phyloP scores from a whole-genome alignment of 2,329 filamentous ascomycete species.

The Paracamarosporium sp. region DNA sequence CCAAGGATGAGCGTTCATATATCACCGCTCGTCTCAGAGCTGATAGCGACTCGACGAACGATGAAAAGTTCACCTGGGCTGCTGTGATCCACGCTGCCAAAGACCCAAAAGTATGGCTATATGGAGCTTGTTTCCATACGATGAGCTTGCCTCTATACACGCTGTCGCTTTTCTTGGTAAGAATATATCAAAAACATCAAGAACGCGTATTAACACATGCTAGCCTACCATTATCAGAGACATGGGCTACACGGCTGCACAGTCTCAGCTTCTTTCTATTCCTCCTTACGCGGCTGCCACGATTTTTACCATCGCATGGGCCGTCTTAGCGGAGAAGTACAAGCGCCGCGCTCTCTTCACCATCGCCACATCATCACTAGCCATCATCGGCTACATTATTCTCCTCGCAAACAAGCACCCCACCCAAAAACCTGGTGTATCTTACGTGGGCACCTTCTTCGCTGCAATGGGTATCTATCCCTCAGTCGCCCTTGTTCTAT shows the following conservation, averaged over 20 bases:
- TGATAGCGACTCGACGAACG: conserved; percentile 72
- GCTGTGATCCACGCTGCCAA: conserved; percentile 69
- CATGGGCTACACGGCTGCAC: conserved; percentile 51
- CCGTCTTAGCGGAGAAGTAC: conserved; percentile 39
- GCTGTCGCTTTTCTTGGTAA: conserved; percentile 45
- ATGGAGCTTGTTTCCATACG: conserved; percentile 74
- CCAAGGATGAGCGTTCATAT: conserved; percentile 58
- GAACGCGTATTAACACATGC: not conserved
- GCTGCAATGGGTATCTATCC: conserved; percentile 49
- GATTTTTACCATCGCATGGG: conserved; percentile 44
- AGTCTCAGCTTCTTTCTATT: conserved; percentile 55
- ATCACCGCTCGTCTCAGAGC: conserved; percentile 69
- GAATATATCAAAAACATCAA: no score
- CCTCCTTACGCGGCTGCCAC: conserved; percentile 52
- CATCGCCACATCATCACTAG: conserved; percentile 35
- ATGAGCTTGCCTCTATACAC: conserved; percentile 64
- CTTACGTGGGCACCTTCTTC: conserved; percentile 47
- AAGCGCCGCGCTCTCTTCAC: conserved; percentile 45
- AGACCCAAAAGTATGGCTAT: conserved; percentile 57
- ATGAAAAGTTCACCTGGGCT: conserved; percentile 72
- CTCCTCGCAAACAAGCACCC: conserved; percentile 43
- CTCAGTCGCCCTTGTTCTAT: conserved; percentile 49
- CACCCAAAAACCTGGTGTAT: conserved; percentile 40
- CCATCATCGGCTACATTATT: conserved; percentile 48
- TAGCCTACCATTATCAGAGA: conserved; percentile 62